Evolutionary conservation across 805 yeast genomes (phyloP), one percentile per base, ranked within the genome.

Genomic region (Cyberlindnera japonica): DNA sequence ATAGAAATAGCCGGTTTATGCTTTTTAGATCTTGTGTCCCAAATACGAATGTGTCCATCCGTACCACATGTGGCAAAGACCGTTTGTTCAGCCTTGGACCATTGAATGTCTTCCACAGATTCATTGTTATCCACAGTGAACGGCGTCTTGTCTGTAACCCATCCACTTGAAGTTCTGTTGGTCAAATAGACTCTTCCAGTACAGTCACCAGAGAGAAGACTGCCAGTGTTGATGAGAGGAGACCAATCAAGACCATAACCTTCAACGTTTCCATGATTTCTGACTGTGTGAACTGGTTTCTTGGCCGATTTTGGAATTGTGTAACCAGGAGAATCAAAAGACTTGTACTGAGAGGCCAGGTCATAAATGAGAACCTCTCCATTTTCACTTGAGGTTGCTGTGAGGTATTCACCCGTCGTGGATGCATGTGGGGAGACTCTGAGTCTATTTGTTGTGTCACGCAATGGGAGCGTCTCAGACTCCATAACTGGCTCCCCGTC

Each of bases 191-290:
- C 76, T 56, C 91, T 72, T 37, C 99, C 99, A 16, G 83, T 68
- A 49, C 86, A 70, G 61, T 93, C 99, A 54, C 99, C 99, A 4
- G 95, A 77, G 42, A 93, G 70, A 47, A 93, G 67, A 1, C 89
- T 74, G 17, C 98, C 98, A 3, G 87, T 77, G 49, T 73, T 74
- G 45, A 80, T 75, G 48, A 83, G 67, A 31, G 97, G 96, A 1
- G 95, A 86, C 99, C 99, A 93, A 63, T 91, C 99, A 33, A 93
- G 63, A 13, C 96, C 99, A 57, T 88, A 93, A 25, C 99, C 98
- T 67, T 93, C 99, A n/a, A 86, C 95, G 50, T 83, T 82, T 18
- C 97, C 97, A 61, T 93, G 99, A 48, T 67, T 73, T 56, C 77
- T 77, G 44, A 93, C 71, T 6, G 95, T 88, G 65, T 89, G 90